Base-by-base conservation (phyloP, 495 filamentous ascomycete species). In the Penicillium tannophilum region DNA sequence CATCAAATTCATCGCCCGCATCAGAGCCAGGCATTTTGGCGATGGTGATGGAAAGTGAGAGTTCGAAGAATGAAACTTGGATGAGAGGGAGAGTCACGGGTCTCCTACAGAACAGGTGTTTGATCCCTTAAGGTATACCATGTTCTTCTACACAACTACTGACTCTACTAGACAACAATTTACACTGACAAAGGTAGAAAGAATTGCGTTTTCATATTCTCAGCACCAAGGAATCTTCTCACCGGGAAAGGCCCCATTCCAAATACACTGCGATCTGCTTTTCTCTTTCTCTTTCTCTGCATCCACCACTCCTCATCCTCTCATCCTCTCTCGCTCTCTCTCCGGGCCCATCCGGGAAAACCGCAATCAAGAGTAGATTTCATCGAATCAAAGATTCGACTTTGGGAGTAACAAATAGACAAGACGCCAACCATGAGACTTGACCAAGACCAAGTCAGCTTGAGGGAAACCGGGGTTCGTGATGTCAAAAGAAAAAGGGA, bases 1-100 rank as follows among this genome's bases (percentile, higher is more conserved):
- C 82, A 43, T 79, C 76, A 48, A 78, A 79, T n/a, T 84, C 84
- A 46, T 85, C 81, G 45, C 77, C 79, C 36, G 73, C 64, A 14
- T 79, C 76, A 4, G 82, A 84, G 26, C 63, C 76, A 58, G 83
- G 73, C 79, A 84, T 85, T 47, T 51, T 61, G 62, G 20, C 10
- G 52, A 30, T 54, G 52, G 19, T 24, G 26, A 28, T 17, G 26
- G 45, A 20, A 52, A 43, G n/a, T 11, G 41, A 26, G 30, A 35
- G 43, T 17, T 33, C 47, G 20, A 46, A 17, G 36, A 6, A 33
- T 28, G 26, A 55, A 45, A 36, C 23, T 23, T 41, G 28, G 62
- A 20, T 41, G 49, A 12, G 7, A 19, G 39, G 4, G 31, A 41
- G 42, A 52, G 63, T 59, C 54, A 62, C 41, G 48, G 41, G 56